phyloP scores from a whole-genome alignment of 169 alveolate species.

The Amoebophrya sp. region DNA sequence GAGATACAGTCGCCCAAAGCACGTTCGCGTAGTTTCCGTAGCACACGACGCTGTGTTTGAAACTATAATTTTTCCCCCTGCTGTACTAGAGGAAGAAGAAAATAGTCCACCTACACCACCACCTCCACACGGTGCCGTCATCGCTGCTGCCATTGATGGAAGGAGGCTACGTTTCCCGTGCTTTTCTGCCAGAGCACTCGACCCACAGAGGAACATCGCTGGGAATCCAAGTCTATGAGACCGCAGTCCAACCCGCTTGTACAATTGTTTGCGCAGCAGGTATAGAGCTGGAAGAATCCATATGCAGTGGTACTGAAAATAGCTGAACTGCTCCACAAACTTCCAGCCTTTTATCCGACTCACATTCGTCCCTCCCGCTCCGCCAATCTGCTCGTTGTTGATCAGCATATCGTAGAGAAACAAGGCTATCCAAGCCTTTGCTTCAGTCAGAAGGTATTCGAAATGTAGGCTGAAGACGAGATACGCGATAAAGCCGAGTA shows the following conservation, averaged over 20 bases:
- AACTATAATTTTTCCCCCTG: too few relatives aligned
- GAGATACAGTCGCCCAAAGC: neutral
- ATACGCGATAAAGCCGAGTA: neutral
- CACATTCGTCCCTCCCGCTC: neutral
- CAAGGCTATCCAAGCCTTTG: neutral
- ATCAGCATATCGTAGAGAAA: neutral
- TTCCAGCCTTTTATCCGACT: neutral
- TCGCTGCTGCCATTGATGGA: too few relatives aligned
- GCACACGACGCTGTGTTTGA: too few relatives aligned
- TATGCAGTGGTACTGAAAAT: constrained; percentile 15
- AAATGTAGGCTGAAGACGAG: neutral
- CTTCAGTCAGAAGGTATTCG: neutral
- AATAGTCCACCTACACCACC: neutral
- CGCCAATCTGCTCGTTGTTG: neutral
- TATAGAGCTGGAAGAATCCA: neutral
- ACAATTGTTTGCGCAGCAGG: neutral
- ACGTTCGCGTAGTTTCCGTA: neutral
- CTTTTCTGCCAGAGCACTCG: neutral
- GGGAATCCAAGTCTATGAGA: neutral
- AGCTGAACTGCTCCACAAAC: neutral
- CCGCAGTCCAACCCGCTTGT: neutral
- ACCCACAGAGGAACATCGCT: neutral
- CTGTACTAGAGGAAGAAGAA: neutral
- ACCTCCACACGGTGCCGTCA: too few relatives aligned
- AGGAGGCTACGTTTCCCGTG: neutral